A percentile compares a stretch with the other conserved stretches of the same genome.
Evolutionary conservation across 169 alveolate genomes (phyloP).

Genomic region (Miamiensis avidus): DNA sequence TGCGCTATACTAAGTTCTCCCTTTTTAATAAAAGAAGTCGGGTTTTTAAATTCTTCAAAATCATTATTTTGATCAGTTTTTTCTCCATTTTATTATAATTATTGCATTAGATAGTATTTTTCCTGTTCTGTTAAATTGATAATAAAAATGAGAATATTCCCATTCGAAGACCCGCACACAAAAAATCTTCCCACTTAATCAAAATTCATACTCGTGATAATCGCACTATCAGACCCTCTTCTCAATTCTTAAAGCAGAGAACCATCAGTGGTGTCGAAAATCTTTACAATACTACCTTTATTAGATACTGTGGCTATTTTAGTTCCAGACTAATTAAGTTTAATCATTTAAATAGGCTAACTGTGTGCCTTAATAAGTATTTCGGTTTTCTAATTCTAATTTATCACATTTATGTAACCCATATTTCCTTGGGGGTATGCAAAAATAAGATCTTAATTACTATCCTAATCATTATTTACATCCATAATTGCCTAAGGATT

Average conservation of each 20-base stretch:
- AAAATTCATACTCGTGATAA: background rate
- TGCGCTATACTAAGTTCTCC: background rate
- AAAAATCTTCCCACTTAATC: background rate
- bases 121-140: background rate
- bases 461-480: too few relatives aligned
- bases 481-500: background rate
- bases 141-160: background rate
- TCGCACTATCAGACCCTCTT: conserved; percentile 90
- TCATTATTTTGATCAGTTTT: background rate
- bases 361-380: background rate
- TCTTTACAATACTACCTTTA: conserved; percentile 87
- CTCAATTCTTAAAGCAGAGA: conserved; percentile 84
- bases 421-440: background rate
- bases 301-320: conserved; percentile 90
- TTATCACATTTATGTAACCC: background rate
- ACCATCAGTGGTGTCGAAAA: conserved; percentile 77
- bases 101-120: background rate
- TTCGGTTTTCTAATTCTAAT: too few relatives aligned
- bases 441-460: background rate
- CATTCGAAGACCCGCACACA: background rate
- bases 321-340: conserved; percentile 58
- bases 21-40: background rate
- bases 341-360: too few relatives aligned
- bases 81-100: background rate
- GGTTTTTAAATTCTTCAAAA: background rate